A percentile compares a stretch with the other conserved stretches of the same genome.
Evolutionary conservation across 2,329 filamentous ascomycete species (phyloP).

Genomic region (Sporothrix euskadiensis): DNA sequence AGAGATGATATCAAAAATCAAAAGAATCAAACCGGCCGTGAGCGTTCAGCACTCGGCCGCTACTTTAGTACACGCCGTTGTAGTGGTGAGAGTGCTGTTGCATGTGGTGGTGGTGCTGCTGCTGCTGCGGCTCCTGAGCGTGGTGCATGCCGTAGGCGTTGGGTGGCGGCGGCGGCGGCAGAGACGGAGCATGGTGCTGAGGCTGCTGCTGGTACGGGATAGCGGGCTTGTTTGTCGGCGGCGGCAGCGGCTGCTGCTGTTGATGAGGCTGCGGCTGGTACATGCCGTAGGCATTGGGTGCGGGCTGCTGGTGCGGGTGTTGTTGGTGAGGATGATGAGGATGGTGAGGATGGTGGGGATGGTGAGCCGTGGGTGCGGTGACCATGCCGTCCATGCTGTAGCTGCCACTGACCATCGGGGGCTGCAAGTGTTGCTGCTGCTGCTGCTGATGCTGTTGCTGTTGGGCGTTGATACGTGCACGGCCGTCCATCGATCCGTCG

Average conservation of each 20-base stretch:
- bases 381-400: slow-evolving; percentile 16
- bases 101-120: slow-evolving; percentile 31
- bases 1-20: background rate
- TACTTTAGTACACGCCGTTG: slow-evolving; percentile 16
- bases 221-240: background rate
- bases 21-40: background rate
- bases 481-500: background rate
- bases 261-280: slow-evolving; percentile 14
- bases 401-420: background rate
- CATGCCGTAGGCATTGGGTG: background rate
- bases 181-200: background rate
- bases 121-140: slow-evolving; percentile 1
- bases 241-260: slow-evolving; percentile 5
- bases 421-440: background rate
- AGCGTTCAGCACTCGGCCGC: background rate
- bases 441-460: background rate
- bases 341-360: background rate
- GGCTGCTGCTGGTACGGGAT: background rate
- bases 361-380: background rate
- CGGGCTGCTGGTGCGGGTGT: background rate
- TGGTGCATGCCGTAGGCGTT: slow-evolving; percentile 28
- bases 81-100: slow-evolving; percentile 19
- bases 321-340: background rate
- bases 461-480: background rate
- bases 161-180: slow-evolving; percentile 16